phyloP scores from a whole-genome alignment of 306 rosid species.

The Nissolia schottii region DNA sequence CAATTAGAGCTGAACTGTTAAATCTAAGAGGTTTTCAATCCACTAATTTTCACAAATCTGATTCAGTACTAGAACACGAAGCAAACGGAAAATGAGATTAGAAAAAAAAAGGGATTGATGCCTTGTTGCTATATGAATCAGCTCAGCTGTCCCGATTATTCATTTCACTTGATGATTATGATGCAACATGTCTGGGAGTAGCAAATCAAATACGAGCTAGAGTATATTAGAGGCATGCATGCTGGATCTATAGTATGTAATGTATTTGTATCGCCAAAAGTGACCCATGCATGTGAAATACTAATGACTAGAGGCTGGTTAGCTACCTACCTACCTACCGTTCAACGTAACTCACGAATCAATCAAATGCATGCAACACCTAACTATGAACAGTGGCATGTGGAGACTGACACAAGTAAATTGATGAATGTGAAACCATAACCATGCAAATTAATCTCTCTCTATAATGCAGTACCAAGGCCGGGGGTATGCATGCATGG shows the following conservation, averaged over 20 bases:
- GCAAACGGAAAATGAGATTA: not conserved
- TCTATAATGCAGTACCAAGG: constrained; percentile 20
- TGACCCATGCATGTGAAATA: constrained; percentile 15
- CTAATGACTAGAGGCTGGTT: constrained; percentile 12
- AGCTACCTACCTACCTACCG: constrained; percentile 19
- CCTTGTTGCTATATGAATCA: no score
- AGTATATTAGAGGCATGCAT: not conserved
- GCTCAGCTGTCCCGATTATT: no score
- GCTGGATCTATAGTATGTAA: not conserved
- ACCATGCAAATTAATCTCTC: constrained; percentile 5
- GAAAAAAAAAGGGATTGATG: no score
- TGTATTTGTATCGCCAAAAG: constrained; percentile 12
- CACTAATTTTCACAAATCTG: not conserved
- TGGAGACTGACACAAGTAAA: constrained; percentile 36
- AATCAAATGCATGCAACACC: not conserved
- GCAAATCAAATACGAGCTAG: no score
- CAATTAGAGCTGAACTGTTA: not conserved
- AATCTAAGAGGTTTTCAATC: not conserved
- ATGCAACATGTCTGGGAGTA: no score
- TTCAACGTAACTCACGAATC: not conserved
- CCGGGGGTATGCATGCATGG: no score
- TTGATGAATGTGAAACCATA: constrained; percentile 34
- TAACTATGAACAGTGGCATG: constrained; percentile 24
- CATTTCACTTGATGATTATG: no score
- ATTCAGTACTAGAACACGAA: not conserved